A percentile compares a stretch with the other conserved stretches of the same genome.
Conservation (phyloP, 192 early-diverging fungal species). For the Pecoramyces ruminantium region DNA sequence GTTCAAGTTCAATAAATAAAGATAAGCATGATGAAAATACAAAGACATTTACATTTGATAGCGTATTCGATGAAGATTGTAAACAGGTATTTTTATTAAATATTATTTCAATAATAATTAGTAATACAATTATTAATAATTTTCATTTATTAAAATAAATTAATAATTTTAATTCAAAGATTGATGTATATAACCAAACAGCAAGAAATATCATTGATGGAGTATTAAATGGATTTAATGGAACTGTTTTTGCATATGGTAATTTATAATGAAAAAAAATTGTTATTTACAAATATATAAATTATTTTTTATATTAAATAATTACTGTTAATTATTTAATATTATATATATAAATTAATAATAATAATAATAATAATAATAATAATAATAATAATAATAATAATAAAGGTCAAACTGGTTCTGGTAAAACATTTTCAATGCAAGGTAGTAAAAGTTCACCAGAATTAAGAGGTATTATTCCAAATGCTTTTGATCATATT, state of each 20-base stretch:
- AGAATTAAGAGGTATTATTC: slow-evolving; percentile 37
- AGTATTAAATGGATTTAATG: slow-evolving; percentile 39
- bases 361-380: background rate
- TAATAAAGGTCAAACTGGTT: slow-evolving; percentile 24
- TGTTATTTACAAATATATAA: too few species aligned
- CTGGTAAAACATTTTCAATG: slow-evolving; percentile 43
- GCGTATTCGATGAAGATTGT: slow-evolving; percentile 31
- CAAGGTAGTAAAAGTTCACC: slow-evolving; percentile 31
- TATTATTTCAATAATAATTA: too few species aligned
- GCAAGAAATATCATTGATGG: slow-evolving; percentile 36
- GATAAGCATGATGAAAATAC: slow-evolving; percentile 9
- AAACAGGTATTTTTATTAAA: slow-evolving; percentile 19
- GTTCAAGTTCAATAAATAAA: background rate
- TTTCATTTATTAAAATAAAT: too few species aligned
- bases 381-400: background rate
- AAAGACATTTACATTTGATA: slow-evolving; percentile 44
- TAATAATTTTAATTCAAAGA: too few species aligned
- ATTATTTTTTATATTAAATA: slow-evolving; percentile 1
- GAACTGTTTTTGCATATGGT: slow-evolving; percentile 46
- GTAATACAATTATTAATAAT: too few species aligned
- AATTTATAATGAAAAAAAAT: background rate
- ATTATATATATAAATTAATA: background rate
- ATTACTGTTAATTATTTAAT: background rate
- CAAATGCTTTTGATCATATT: slow-evolving; percentile 39
- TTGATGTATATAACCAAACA: slow-evolving; percentile 38